These are phyloP conservation scores for Hymenoscyphus fructigenus DNA, from an alignment of 2,329 filamentous ascomycete species.

Conservation along the genomic window DNA sequence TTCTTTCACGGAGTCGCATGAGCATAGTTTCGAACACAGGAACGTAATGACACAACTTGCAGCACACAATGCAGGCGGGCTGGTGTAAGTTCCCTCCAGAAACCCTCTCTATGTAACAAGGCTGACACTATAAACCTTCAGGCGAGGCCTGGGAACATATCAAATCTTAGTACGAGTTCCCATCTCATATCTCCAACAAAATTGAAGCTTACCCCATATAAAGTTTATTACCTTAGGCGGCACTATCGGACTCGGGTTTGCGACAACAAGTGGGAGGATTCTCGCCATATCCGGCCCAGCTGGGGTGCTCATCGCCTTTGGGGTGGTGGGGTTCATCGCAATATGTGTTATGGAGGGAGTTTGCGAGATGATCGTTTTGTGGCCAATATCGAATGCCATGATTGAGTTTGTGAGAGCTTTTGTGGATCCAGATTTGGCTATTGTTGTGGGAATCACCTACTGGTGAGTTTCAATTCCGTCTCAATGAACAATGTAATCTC, in stretches of 20 bases:
- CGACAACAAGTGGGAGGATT: conserved; percentile 11
- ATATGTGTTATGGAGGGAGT: conserved; percentile 19
- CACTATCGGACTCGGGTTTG: conserved; percentile 17
- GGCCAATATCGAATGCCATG: conserved; percentile 25
- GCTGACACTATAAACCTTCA: too few relatives aligned
- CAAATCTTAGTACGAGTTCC: too few relatives aligned
- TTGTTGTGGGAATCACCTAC: conserved; percentile 38
- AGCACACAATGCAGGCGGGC: too few relatives aligned
- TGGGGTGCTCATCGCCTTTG: conserved; percentile 13
- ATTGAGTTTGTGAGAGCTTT: conserved; percentile 39
- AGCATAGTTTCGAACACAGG: too few relatives aligned
- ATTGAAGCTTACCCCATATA: too few relatives aligned
- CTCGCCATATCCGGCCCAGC: conserved; percentile 15
- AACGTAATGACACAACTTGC: too few relatives aligned
- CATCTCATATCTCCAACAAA: too few relatives aligned
- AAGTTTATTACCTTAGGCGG: conserved; percentile 17
- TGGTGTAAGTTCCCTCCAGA: too few relatives aligned
- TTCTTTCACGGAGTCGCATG: too few relatives aligned
- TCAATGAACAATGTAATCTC: too few relatives aligned
- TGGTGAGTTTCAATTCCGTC: conserved; percentile 29
- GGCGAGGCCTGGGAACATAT: too few relatives aligned
- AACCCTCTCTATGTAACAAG: too few relatives aligned
- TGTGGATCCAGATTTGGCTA: conserved; percentile 40
- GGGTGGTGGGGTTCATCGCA: conserved; percentile 3
- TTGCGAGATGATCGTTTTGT: conserved; percentile 19